Percentiles rank a stretch among this genome's conserved stretches.
phyloP scores from a whole-genome alignment of 208 protist species.

The Leptomonas pyrrhocoris region DNA sequence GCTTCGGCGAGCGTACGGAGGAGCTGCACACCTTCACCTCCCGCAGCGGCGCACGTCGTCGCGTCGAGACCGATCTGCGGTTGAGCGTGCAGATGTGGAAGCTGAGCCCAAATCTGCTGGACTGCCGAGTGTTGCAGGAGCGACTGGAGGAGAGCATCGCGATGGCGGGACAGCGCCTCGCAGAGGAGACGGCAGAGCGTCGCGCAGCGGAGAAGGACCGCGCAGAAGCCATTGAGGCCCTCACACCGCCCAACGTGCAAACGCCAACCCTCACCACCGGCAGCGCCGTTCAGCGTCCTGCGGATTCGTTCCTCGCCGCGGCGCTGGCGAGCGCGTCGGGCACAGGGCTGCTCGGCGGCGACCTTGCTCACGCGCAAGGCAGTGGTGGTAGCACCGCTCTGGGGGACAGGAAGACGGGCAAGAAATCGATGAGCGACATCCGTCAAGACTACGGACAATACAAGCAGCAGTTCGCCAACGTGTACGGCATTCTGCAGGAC shows the following conservation, averaged over 20 bases:
- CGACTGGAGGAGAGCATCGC: conserved; percentile 63
- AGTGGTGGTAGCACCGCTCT: neutral
- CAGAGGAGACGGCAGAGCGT: conserved; percentile 32
- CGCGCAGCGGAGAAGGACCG: conserved; percentile 17
- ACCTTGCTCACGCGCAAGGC: conserved; percentile 26
- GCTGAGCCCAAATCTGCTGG: conserved; percentile 68
- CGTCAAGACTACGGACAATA: conserved; percentile 63
- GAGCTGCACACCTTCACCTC: conserved; percentile 56
- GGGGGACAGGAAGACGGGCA: neutral
- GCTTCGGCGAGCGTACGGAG: conserved; percentile 70
- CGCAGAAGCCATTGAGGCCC: conserved; percentile 25
- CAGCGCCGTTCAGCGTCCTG: conserved; percentile 13
- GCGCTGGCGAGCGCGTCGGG: conserved; percentile 17
- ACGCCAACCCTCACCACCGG: conserved; percentile 5
- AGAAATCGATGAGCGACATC: conserved; percentile 43
- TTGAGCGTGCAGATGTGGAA: conserved; percentile 85
- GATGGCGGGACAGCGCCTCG: conserved; percentile 30
- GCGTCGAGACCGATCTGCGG: conserved; percentile 75
- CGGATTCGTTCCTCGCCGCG: conserved; percentile 26
- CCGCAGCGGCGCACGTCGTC: conserved; percentile 28
- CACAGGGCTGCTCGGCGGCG: conserved; percentile 39
- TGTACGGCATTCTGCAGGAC: conserved; percentile 76
- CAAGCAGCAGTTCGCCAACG: conserved; percentile 80
- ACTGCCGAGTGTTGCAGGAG: conserved; percentile 71
- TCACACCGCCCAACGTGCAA: conserved; percentile 23